Evolutionary conservation across 179 eudicot genomes (phyloP).

Genomic region (Drosera spatulata): DNA sequence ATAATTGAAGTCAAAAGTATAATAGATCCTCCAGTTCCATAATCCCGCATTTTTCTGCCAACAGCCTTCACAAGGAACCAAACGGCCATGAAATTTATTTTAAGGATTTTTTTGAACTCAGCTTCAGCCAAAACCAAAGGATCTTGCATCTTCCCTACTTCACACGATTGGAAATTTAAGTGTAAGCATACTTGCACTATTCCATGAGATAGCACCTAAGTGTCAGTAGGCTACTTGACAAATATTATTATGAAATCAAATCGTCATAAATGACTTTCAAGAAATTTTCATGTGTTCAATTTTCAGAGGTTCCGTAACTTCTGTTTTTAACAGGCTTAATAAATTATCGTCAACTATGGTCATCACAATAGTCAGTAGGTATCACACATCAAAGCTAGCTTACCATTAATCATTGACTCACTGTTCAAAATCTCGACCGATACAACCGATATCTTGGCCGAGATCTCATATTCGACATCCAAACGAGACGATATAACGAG

Average conservation of each 20-base stretch:
- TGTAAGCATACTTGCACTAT: neutral
- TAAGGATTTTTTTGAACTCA: constrained; percentile 68
- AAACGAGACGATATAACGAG: no score
- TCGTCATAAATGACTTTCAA: no score
- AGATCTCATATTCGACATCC: no score
- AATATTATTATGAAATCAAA: no score
- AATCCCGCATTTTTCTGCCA: constrained; percentile 66
- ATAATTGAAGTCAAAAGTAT: constrained; percentile 62
- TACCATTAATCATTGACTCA: no score
- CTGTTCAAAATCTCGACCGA: no score
- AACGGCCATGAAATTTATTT: constrained; percentile 62
- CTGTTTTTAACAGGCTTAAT: neutral
- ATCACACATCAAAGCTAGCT: no score
- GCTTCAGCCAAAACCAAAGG: constrained; percentile 43
- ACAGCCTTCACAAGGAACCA: constrained; percentile 80
- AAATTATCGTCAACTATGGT: no score
- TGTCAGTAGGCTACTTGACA: no score
- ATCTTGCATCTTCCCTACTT: constrained; percentile 69
- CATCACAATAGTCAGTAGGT: no score
- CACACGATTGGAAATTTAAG: neutral
- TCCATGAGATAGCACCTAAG: neutral
- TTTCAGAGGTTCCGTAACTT: neutral
- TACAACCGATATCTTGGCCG: no score
- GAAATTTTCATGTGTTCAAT: no score
- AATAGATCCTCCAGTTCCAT: constrained; percentile 73